phyloP scores from a whole-genome alignment of 2,329 filamentous ascomycete genomes.

The Alternaria sp. region DNA sequence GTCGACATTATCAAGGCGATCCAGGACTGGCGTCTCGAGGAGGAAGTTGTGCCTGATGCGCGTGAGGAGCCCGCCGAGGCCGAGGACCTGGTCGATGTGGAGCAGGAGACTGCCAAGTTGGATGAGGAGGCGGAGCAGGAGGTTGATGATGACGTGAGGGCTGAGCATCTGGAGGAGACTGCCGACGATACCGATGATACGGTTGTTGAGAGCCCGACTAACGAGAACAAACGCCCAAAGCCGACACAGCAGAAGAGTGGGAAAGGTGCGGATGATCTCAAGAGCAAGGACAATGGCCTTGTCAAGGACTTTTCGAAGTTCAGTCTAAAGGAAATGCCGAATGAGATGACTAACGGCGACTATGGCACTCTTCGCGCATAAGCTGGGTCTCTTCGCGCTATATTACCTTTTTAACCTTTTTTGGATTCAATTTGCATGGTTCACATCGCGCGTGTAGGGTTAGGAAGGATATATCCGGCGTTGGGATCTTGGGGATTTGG shows the following conservation, averaged over 20 bases:
- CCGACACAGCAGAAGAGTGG: constrained; percentile 9
- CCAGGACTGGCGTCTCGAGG: constrained; percentile 63
- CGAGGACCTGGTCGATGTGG: constrained; percentile 47
- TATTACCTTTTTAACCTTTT: neutral
- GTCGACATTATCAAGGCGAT: constrained; percentile 64
- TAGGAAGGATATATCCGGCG: constrained; percentile 3
- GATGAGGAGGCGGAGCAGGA: constrained; percentile 44
- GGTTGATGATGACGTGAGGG: constrained; percentile 40
- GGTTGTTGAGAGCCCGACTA: constrained; percentile 33
- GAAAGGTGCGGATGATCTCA: neutral
- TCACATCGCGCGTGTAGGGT: neutral
- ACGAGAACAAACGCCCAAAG: constrained; percentile 7
- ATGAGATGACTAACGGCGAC: constrained; percentile 39
- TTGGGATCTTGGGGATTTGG: neutral
- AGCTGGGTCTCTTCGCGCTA: neutral
- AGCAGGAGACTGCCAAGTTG: constrained; percentile 49
- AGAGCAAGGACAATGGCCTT: constrained; percentile 31
- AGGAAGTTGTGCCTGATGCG: constrained; percentile 60
- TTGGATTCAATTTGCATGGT: constrained; percentile 17
- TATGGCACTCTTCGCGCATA: constrained; percentile 38
- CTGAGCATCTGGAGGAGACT: constrained; percentile 31
- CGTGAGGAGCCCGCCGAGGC: constrained; percentile 55
- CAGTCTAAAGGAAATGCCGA: constrained; percentile 40
- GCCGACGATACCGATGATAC: constrained; percentile 34
- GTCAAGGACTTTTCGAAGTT: constrained; percentile 38